Conservation (phyloP, 164 flowering plant genomes). For the Stephania cephalantha region DNA sequence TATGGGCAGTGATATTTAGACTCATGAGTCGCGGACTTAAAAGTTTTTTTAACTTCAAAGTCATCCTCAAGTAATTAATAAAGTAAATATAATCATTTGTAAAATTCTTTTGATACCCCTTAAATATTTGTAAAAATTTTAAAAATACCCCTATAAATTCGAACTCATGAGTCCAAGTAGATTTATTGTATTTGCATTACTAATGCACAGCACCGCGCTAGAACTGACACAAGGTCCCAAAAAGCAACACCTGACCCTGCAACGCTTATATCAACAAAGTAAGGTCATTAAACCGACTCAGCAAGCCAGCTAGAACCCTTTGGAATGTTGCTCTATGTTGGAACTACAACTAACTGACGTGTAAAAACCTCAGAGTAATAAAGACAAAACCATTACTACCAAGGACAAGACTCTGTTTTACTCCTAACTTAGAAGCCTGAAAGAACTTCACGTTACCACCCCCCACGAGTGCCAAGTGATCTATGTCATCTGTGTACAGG, state of each 20-base stretch:
- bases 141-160: no score
- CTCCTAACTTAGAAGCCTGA: neutral
- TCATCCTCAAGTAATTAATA: no score
- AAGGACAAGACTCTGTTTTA: neutral
- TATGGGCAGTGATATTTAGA: neutral
- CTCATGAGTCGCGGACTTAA: no score
- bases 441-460: neutral
- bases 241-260: conserved; percentile 13
- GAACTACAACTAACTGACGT: conserved; percentile 7
- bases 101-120: no score
- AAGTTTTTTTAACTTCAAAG: no score
- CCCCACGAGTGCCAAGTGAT: neutral
- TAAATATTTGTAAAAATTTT: no score
- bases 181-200: neutral
- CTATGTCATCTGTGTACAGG: neutral
- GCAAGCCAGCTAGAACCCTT: conserved; percentile 14
- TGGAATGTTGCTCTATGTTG: conserved; percentile 7
- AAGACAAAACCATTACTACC: neutral
- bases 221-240: conserved; percentile 8
- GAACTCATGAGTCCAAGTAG: no score
- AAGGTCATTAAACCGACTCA: conserved; percentile 4
- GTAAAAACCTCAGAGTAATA: neutral
- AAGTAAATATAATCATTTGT: no score
- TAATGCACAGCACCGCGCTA: neutral
- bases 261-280: neutral